Evolutionary conservation across 352 stramenopile species (phyloP), one percentile per base, ranked within the genome.

Genomic region (Pythium phragmitis): DNA sequence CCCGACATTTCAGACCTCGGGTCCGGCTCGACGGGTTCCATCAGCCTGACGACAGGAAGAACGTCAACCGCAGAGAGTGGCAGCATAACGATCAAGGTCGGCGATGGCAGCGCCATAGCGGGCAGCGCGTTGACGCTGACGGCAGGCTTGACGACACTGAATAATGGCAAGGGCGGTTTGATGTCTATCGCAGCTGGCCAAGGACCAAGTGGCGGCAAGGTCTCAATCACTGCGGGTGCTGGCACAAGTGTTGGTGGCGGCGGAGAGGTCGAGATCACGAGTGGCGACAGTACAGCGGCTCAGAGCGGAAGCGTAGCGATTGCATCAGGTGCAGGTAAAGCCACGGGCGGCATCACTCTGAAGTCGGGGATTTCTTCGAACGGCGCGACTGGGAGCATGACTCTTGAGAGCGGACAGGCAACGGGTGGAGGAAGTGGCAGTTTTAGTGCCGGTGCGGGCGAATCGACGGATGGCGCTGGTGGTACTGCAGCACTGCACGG

Each of bases 181-280:
- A 23, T 82, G 43, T 76, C 68, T 12, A 65, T 88, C 43, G 50
- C 67, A 57, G 71, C 63, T 30, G 81, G 81, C 19, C 73, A 77
- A 28, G 66, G 71, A 49, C 43, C 71, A 17, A 74, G 45, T 46
- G 51, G 62, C 26, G 66, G 66, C 17, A 61, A 65, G 19, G 60
- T 65, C 3, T 41, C 47, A 46, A 65, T 90, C 26, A 53, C 59
- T 12, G 71, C 73, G 43, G 81, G 81, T 13, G 50, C 59, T 48
- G 78, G 75, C 4, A 74, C 64, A 33, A 74, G 72, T 57, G 68
- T 70, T 37, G 81, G 81, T 37, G 81, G 81, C 52, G 81, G 81
- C 30, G 34, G 34, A 39, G 61, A 61, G 8, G 63, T 90, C 37
- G 42, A 65, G 21, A 68, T 90, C 11, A 76, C 66, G 30, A 86